Conservation (phyloP, 192 early-diverging fungal genomes). For the Coemansia erecta region DNA sequence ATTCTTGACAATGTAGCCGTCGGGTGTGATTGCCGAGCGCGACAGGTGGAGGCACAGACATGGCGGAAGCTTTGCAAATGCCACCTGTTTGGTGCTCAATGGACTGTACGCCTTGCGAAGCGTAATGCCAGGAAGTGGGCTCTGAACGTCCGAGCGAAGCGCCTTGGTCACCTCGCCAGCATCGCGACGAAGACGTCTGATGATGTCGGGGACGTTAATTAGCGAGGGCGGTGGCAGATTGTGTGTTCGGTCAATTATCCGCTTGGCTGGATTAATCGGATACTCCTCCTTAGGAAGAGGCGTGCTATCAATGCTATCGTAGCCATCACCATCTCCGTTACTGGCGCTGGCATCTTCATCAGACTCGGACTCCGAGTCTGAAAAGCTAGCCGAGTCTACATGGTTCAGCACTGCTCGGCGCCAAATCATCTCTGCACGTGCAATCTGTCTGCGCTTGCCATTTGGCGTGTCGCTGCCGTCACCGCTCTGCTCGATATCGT, state of each 20-base stretch:
- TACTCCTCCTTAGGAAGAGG: slow-evolving; percentile 10
- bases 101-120: slow-evolving; percentile 47
- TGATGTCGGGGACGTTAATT: slow-evolving; percentile 36
- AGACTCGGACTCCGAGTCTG: slow-evolving; percentile 26
- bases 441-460: slow-evolving; percentile 14
- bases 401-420: slow-evolving; percentile 33
- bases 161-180: slow-evolving; percentile 42
- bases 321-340: background rate
- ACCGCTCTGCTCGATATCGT: slow-evolving; percentile 14
- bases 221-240: slow-evolving; percentile 33
- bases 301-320: background rate
- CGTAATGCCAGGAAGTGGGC: slow-evolving; percentile 40
- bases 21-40: slow-evolving; percentile 71
- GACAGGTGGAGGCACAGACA: slow-evolving; percentile 83
- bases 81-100: slow-evolving; percentile 71
- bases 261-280: slow-evolving; percentile 39
- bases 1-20: slow-evolving; percentile 77
- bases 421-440: slow-evolving; percentile 34
- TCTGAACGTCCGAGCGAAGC: slow-evolving; percentile 50
- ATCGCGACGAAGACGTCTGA: slow-evolving; percentile 24
- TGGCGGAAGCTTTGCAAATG: slow-evolving; percentile 73
- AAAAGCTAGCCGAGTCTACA: background rate
- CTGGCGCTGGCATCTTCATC: background rate
- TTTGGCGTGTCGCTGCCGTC: background rate
- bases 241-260: slow-evolving; percentile 22